Evolutionary conservation across 306 rosid genomes (phyloP).

Genomic region (Vigna hirtella): DNA sequence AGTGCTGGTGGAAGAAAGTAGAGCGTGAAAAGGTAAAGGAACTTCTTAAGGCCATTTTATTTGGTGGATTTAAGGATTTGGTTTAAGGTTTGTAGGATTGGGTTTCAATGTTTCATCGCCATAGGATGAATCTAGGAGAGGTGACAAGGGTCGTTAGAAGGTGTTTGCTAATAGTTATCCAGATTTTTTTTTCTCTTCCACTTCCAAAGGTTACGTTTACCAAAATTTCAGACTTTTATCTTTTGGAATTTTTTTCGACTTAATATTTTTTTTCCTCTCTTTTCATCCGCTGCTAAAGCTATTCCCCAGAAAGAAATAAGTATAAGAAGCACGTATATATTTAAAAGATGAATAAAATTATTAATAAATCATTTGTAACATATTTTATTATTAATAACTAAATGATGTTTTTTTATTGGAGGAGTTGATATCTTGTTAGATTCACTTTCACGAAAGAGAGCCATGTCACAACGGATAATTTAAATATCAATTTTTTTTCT

Average conservation of each 20-base stretch:
- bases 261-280: too few species aligned
- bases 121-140: conserved; percentile 12
- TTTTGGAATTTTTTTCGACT: background rate
- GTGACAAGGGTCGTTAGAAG: background rate
- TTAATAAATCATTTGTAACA: too few species aligned
- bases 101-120: conserved; percentile 15
- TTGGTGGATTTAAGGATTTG: background rate
- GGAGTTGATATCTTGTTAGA: too few species aligned
- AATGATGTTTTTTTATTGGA: too few species aligned
- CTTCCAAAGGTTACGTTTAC: background rate
- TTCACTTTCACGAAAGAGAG: too few species aligned
- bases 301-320: too few species aligned
- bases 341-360: too few species aligned
- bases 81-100: conserved; percentile 12
- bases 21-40: conserved; percentile 34
- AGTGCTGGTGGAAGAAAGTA: conserved; percentile 36
- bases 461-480: too few species aligned
- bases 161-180: conserved; percentile 44
- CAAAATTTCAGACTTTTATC: background rate
- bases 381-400: too few species aligned
- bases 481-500: too few species aligned
- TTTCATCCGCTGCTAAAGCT: too few species aligned
- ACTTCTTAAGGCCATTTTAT: conserved; percentile 43
- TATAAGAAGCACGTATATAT: too few species aligned
- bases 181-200: background rate